A percentile compares a stretch with the other conserved stretches of the same genome.
Conservation (phyloP, 129 eudicot genomes). For the Lactuca saligna region DNA sequence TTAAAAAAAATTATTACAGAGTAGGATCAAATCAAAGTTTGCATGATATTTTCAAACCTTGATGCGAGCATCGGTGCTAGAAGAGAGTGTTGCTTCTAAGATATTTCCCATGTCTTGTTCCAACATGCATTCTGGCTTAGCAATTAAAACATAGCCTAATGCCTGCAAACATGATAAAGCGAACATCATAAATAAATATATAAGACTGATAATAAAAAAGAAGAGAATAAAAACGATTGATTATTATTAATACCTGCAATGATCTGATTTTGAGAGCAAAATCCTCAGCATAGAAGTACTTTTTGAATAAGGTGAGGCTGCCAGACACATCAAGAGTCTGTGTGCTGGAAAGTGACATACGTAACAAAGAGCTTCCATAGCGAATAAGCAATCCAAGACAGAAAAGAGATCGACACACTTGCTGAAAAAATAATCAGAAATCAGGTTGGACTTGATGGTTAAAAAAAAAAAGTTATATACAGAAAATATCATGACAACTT, state of each 20-base stretch:
- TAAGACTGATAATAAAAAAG: background rate
- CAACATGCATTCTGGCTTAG: constrained; percentile 86
- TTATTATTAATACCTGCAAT: constrained; percentile 56
- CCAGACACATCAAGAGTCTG: constrained; percentile 47
- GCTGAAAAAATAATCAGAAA: constrained; percentile 54
- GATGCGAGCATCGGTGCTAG: constrained; percentile 63
- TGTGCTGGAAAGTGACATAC: constrained; percentile 43
- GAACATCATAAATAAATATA: constrained; percentile 17
- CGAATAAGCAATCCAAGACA: constrained; percentile 95
- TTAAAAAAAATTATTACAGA: background rate
- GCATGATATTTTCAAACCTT: constrained; percentile 58
- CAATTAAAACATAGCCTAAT: constrained; percentile 84
- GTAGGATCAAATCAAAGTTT: constrained; percentile 3
- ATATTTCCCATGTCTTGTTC: constrained; percentile 80
- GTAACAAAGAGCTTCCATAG: constrained; percentile 68
- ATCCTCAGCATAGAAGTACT: constrained; percentile 83
- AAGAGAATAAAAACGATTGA: constrained; percentile 4
- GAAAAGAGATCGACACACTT: constrained; percentile 93
- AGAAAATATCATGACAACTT: constrained; percentile 10
- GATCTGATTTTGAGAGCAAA: constrained; percentile 79
- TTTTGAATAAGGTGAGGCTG: constrained; percentile 71
- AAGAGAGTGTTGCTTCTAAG: constrained; percentile 72
- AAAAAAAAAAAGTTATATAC: constrained; percentile 1
- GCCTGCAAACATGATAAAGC: constrained; percentile 56
- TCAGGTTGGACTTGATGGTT: background rate